These are phyloP conservation scores for Tilletia setariae DNA, from an alignment of 1,284 basidiomycete genomes.

Conservation along the genomic window DNA sequence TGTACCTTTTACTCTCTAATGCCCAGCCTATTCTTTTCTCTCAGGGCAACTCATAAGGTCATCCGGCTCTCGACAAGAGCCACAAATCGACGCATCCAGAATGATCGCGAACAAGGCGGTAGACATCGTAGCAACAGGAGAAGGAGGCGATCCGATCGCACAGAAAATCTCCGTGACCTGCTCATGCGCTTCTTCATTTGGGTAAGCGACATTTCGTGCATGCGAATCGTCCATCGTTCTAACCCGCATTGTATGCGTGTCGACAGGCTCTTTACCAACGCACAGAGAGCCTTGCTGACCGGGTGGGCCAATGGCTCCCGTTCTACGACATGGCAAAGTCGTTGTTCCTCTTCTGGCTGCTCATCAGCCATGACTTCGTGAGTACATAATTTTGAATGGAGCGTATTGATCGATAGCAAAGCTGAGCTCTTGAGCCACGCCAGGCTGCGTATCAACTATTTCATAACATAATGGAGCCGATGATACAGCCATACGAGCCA, in stretches of 20 bases:
- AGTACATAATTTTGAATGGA: background rate
- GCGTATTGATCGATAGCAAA: background rate
- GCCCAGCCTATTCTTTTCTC: background rate
- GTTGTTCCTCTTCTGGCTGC: conserved; percentile 12
- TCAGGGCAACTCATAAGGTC: conserved; percentile 5
- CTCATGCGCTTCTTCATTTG: conserved; percentile 2
- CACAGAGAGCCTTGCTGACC: background rate
- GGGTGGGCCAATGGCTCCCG: background rate
- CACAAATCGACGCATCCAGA: background rate
- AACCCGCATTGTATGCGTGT: background rate
- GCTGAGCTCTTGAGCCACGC: background rate
- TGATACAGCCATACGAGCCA: background rate
- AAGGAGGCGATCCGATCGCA: background rate
- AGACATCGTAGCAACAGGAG: background rate
- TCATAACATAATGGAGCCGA: background rate
- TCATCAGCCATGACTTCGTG: conserved; percentile 14
- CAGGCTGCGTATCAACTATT: conserved; percentile 5
- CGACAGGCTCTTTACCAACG: background rate
- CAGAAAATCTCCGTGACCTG: background rate
- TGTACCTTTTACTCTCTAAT: background rate
- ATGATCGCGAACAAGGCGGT: background rate
- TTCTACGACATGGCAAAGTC: conserved; percentile 11
- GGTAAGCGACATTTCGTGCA: background rate
- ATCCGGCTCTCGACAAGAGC: background rate
- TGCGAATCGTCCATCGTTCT: background rate